Conservation (phyloP, 768 basidiomycete species). For the Boletus rufocinnamomeus region DNA sequence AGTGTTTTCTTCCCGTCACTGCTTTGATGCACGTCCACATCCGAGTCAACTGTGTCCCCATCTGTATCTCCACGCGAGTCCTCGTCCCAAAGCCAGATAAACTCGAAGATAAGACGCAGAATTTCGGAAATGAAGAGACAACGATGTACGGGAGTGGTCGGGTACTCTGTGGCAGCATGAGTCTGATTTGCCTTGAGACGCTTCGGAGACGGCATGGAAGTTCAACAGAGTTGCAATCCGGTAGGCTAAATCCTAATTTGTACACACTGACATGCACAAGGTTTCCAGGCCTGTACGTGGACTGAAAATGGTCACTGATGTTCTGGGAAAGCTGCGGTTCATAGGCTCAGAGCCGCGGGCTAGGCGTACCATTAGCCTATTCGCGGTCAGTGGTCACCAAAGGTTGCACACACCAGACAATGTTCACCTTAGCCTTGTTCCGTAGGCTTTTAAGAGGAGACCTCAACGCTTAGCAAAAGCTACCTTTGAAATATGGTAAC, state of each 20-base stretch:
- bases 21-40: not conserved
- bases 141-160: not conserved
- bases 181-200: not conserved
- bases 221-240: not conserved
- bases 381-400: not conserved
- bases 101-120: not conserved
- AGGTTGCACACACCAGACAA: not conserved
- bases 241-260: not conserved
- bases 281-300: not conserved
- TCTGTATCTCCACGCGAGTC: not conserved
- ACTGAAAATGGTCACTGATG: not conserved
- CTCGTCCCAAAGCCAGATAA: not conserved
- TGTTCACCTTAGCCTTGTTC: not conserved
- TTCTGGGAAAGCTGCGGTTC: not conserved
- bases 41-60: not conserved
- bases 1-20: not conserved
- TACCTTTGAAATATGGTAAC: no score
- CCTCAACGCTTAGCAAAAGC: no score
- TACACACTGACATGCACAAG: not conserved
- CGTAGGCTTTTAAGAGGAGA: no score
- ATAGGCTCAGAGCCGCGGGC: not conserved
- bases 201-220: not conserved
- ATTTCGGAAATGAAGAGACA: not conserved
- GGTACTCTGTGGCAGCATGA: not conserved
- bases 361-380: not conserved